A percentile compares a stretch with the other conserved stretches of the same genome.
phyloP scores from a whole-genome alignment of 2,329 filamentous ascomycete genomes.

The Penicillium sp. region DNA sequence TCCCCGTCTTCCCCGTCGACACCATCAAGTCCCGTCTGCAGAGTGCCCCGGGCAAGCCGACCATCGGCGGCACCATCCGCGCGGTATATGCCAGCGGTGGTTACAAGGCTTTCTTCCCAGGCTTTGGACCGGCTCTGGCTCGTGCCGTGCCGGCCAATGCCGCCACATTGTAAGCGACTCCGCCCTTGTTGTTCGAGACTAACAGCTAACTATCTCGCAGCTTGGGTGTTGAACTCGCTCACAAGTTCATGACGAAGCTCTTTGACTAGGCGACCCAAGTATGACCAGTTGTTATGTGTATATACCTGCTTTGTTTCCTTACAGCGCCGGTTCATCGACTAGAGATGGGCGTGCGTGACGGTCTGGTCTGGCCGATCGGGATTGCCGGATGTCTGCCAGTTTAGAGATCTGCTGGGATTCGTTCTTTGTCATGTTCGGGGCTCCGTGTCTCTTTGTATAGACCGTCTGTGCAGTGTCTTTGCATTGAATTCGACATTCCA shows the following conservation, averaged over 20 bases:
- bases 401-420: too few species aligned
- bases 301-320: slow-evolving; percentile 6
- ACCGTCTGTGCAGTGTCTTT: too few species aligned
- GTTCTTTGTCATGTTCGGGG: too few species aligned
- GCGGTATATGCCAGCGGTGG: slow-evolving; percentile 82
- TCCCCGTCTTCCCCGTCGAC: slow-evolving; percentile 95
- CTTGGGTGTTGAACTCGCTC: slow-evolving; percentile 51
- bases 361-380: background rate
- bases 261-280: slow-evolving; percentile 30
- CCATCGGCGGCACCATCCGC: slow-evolving; percentile 73
- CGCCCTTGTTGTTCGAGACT: background rate
- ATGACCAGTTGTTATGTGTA: slow-evolving; percentile 4
- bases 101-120: slow-evolving; percentile 91
- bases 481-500: too few species aligned
- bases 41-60: slow-evolving; percentile 81
- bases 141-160: slow-evolving; percentile 95
- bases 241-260: slow-evolving; percentile 50
- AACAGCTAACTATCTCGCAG: slow-evolving; percentile 24
- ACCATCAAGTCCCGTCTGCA: slow-evolving; percentile 94
- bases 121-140: slow-evolving; percentile 86
- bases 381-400: too few species aligned
- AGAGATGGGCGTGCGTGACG: too few species aligned
- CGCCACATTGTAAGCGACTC: slow-evolving; percentile 69
- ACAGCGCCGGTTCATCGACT: slow-evolving; percentile 8
- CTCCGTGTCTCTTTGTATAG: too few species aligned